Base-by-base conservation (phyloP, 208 protist species). In the Leishmania arabica region DNA sequence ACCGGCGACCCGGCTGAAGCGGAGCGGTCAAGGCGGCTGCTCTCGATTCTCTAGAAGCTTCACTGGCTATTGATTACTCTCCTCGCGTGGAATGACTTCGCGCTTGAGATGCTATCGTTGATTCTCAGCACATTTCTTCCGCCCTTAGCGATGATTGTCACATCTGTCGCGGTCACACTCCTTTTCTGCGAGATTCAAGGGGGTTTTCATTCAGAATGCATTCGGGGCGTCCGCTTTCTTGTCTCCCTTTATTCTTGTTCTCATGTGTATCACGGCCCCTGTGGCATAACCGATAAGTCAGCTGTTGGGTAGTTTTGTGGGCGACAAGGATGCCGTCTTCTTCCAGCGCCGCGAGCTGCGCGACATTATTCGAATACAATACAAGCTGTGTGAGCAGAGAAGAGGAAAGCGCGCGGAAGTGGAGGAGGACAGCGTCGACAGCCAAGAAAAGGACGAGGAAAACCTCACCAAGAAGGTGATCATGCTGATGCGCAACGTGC, bases 141-240 rank as follows among this genome's bases (percentile, higher is more conserved):
- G 37, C 89, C 88, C 19, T 60, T 90, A 31, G 82, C 84, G 27
- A 85, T 92, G 31, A 78, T 96, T 68, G 54, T 90, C 24, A 75
- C 88, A 8, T 94, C 88, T 45, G 89, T 93, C 42, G 84, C 76
- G 31, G 84, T 92, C 31, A 91, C 91, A 7, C 84, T 96, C 31
- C 31, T 95, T 49, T 95, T 94, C 69, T 88, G 91, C 62, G 91
- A 96, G 82, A 93, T 95, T 90, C 93, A 21, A 88, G 95, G 82
- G 88, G n/a, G n/a, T 93, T 49, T 94, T 94, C 75, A 90, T 92
- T 78, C 87, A 90, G 40, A 81, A 90, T 66, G 84, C 88, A 19
- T 86, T 96, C 51, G 78, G 82, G 62, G 70, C 94, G 7, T 85
- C 89, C 62, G 89, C 89, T 27, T 82, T 87, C 37, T 78, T 95